phyloP scores from a whole-genome alignment of 2,329 filamentous ascomycete genomes.

The Epichloe baconii region DNA sequence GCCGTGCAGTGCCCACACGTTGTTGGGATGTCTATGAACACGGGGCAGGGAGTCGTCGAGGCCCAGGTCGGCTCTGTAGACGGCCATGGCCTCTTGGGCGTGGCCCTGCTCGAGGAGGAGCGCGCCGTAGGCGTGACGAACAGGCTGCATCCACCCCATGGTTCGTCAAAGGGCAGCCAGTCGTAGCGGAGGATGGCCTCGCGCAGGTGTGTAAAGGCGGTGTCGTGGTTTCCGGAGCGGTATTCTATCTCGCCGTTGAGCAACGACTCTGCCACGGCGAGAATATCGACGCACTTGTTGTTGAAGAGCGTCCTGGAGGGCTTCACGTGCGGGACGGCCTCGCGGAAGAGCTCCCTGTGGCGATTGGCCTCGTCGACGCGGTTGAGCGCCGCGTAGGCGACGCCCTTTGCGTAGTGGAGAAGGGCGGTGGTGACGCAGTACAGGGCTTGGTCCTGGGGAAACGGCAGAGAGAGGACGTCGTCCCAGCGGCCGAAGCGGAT shows the following conservation, averaged over 20 bases:
- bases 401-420: slow-evolving; percentile 52
- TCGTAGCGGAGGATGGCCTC: slow-evolving; percentile 48
- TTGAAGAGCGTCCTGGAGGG: slow-evolving; percentile 38
- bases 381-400: slow-evolving; percentile 50
- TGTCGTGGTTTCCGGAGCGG: slow-evolving; percentile 41
- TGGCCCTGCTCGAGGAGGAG: slow-evolving; percentile 53
- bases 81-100: slow-evolving; percentile 39
- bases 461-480: slow-evolving; percentile 42
- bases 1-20: slow-evolving; percentile 64
- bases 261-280: slow-evolving; percentile 53
- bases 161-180: slow-evolving; percentile 55
- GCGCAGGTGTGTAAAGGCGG: slow-evolving; percentile 46
- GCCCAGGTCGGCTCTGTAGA: slow-evolving; percentile 51
- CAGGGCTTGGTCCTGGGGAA: slow-evolving; percentile 45
- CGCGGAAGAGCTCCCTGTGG: slow-evolving; percentile 36
- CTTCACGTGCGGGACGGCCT: slow-evolving; percentile 39
- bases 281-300: slow-evolving; percentile 37
- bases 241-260: slow-evolving; percentile 64
- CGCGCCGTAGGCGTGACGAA: slow-evolving; percentile 57
- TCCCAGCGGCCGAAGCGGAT: slow-evolving; percentile 64
- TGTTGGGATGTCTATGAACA: slow-evolving; percentile 54
- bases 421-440: slow-evolving; percentile 61
- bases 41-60: slow-evolving; percentile 47
- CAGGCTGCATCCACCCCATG: slow-evolving; percentile 71
- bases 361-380: slow-evolving; percentile 39